Percentiles rank a stretch among this genome's conserved stretches.
These are phyloP conservation scores for Verticillium dahliae DNA, from an alignment of 2,329 filamentous ascomycete species.

Conservation along the genomic window DNA sequence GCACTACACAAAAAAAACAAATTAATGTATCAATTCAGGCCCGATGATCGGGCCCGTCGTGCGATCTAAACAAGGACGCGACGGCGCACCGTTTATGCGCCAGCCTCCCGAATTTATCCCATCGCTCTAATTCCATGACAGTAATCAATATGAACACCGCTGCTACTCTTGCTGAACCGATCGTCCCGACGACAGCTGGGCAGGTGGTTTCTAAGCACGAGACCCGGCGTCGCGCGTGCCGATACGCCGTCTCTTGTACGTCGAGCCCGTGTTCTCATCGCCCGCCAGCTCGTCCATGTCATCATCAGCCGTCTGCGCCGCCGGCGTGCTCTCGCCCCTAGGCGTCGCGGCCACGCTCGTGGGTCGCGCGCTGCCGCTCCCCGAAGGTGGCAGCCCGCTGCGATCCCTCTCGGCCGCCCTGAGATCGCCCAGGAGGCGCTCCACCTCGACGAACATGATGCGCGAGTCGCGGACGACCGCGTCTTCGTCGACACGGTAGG, in stretches of 20 bases:
- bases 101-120: neutral
- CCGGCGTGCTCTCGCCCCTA: constrained; percentile 32
- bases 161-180: neutral
- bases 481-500: constrained; percentile 68
- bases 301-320: constrained; percentile 33
- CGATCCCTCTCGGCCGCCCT: constrained; percentile 62
- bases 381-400: constrained; percentile 27
- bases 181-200: neutral
- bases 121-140: neutral
- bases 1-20: neutral
- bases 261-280: constrained; percentile 27
- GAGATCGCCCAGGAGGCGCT: constrained; percentile 70
- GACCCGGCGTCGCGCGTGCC: constrained; percentile 11
- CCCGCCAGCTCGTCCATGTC: constrained; percentile 37
- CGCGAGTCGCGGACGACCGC: constrained; percentile 81
- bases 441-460: constrained; percentile 85
- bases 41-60: neutral
- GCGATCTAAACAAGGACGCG: neutral
- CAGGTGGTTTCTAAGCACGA: constrained; percentile 21
- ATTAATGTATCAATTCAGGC: neutral
- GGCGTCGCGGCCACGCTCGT: constrained; percentile 29
- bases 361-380: constrained; percentile 19
- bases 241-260: constrained; percentile 28
- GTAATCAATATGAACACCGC: neutral
- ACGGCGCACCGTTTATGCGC: neutral